Conservation (phyloP, 106 monocot genomes). For the Triglochin maritima region DNA sequence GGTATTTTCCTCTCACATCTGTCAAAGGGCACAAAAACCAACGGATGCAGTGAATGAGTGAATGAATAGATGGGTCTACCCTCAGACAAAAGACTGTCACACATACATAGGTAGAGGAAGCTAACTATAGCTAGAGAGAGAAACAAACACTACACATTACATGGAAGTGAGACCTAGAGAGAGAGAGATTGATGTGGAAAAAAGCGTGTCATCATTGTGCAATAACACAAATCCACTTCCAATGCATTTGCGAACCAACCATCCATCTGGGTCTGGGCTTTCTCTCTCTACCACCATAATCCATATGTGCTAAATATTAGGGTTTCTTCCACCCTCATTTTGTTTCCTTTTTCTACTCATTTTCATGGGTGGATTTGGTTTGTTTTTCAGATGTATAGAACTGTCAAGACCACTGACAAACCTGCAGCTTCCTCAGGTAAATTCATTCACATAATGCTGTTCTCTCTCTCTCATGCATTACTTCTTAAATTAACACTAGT, state of each 20-base stretch:
- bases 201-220: conserved; percentile 5
- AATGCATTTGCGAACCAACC: conserved; percentile 8
- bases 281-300: not conserved
- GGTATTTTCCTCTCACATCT: not conserved
- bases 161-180: conserved; percentile 4
- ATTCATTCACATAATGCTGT: conserved; percentile 1
- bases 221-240: not conserved
- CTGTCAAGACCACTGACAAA: conserved; percentile 94
- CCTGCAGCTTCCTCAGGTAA: conserved; percentile 82
- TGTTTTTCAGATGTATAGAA: conserved; percentile 82
- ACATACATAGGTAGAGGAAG: conserved; percentile 3
- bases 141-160: not conserved
- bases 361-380: conserved; percentile 7
- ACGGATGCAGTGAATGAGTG: conserved; percentile 5
- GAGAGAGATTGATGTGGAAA: not conserved
- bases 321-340: conserved; percentile 9
- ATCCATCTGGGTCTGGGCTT: conserved; percentile 7
- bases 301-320: not conserved
- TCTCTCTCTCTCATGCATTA: not conserved
- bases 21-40: not conserved
- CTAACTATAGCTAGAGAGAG: not conserved
- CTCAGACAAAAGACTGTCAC: conserved; percentile 4
- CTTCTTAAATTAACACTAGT: no score
- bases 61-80: conserved; percentile 4
- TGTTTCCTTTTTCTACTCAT: conserved; percentile 3